Evolutionary conservation across 192 early-diverging fungal genomes (phyloP), one percentile per base, ranked within the genome.

Genomic region (Backusella tarrabulga): DNA sequence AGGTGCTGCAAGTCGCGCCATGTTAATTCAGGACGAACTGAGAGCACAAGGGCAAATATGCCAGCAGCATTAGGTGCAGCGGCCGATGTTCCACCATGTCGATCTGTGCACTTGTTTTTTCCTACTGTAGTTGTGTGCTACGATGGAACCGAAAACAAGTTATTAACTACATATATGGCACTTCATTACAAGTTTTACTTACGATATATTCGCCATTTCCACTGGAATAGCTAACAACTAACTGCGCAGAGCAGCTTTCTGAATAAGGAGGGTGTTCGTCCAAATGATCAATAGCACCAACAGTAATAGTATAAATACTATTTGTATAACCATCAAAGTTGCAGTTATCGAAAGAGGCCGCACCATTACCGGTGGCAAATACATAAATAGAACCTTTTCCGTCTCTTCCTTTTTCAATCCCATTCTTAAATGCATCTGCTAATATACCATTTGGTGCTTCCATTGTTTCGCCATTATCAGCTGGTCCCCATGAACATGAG

Each of bases 281-380:
- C 0, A 77, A 66, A 46, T 92, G 90, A 77, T 96, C 93, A 56
- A 99, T 87, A n/a, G 97, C 95, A 17, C 94, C 93, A 34, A 99
- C 92, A 29, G 95, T 96, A 44, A 99, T 92, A 1, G 97, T 98
- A 80, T 96, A 99, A 34, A 98, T 95, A 80, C 92, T 94, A 81
- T 99, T 99, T 15, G 96, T 96, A 82, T 97, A 98, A 15, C 97
- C 96, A 81, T 98, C 97, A 86, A 90, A 96, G 80, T 98, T 98
- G 79, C 97, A 99, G 80, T 99, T 95, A 75, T 99, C 97, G 29
- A 85, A 85, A 12, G 74, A 77, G 0, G 79, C 76, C 0, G 91
- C 96, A 8, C 97, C 97, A 80, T 99, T 99, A 35, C 97, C 97
- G 0, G 94, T 92, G 21, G 97, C 97, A 86, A 98, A 99, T 1